phyloP scores from a whole-genome alignment of 306 rosid species.

The Coriaria nepalensis region DNA sequence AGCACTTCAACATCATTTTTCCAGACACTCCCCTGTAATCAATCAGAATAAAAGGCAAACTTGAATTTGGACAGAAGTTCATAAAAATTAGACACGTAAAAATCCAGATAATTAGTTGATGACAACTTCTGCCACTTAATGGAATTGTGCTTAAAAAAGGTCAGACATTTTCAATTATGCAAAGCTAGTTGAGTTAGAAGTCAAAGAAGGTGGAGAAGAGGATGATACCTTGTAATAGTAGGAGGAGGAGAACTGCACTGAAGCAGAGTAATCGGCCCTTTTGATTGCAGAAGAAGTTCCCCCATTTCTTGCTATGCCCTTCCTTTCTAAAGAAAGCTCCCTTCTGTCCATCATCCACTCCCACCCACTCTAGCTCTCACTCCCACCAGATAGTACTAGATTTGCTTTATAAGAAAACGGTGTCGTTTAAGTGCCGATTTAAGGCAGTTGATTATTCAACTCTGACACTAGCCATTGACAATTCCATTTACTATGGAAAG shows the following conservation, averaged over 20 bases:
- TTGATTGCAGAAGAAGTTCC: slow-evolving; percentile 32
- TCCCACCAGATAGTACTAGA: too few relatives aligned
- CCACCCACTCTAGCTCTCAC: too few relatives aligned
- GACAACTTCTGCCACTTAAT: too few relatives aligned
- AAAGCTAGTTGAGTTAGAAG: not conserved
- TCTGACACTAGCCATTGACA: too few relatives aligned
- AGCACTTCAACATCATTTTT: slow-evolving; percentile 34
- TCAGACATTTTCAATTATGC: too few relatives aligned
- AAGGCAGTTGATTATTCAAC: too few relatives aligned
- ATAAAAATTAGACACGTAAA: not conserved
- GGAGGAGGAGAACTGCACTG: slow-evolving; percentile 26
- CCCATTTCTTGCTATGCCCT: too few relatives aligned
- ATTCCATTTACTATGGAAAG: too few relatives aligned
- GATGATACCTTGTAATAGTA: slow-evolving; percentile 30
- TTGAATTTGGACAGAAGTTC: not conserved
- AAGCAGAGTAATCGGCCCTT: slow-evolving; percentile 37
- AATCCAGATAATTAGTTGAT: too few relatives aligned
- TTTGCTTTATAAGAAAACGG: too few relatives aligned
- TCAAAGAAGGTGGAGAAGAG: not conserved
- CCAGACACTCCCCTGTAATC: slow-evolving; percentile 39
- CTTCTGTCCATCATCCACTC: not conserved
- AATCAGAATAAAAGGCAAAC: not conserved
- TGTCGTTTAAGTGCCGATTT: too few relatives aligned
- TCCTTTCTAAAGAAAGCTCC: not conserved
- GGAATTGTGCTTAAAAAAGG: too few relatives aligned